A percentile compares a stretch with the other conserved stretches of the same genome.
phyloP scores from a whole-genome alignment of 805 yeast species.

The Metschnikowia lochheadii region DNA sequence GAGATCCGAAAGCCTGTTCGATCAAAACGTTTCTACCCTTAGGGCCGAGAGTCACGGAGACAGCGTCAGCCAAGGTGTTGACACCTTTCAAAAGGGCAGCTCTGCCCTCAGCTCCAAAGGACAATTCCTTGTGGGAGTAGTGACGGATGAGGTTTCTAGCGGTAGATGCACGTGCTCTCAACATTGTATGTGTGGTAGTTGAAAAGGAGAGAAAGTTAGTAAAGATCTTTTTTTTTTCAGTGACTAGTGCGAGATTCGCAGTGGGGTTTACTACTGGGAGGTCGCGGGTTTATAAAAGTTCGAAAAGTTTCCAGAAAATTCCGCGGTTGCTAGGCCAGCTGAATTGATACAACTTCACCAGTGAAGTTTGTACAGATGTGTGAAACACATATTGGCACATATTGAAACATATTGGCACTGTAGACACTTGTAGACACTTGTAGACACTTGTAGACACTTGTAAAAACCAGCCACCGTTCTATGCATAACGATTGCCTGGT shows the following conservation, averaged over 20 bases:
- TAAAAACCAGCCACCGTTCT: too few species aligned
- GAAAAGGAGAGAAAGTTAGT: constrained; percentile 1
- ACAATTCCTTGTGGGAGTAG: constrained; percentile 82
- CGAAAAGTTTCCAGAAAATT: constrained; percentile 18
- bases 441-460: not conserved
- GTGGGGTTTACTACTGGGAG: constrained; percentile 7
- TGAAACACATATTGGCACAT: too few species aligned
- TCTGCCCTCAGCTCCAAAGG: constrained; percentile 96
- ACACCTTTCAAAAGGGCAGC: constrained; percentile 93
- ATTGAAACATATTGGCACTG: not conserved
- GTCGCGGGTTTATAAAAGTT: constrained; percentile 9
- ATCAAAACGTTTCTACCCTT: constrained; percentile 96
- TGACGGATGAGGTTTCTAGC: constrained; percentile 43
- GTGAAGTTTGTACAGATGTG: not conserved
- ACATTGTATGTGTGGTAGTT: constrained; percentile 27
- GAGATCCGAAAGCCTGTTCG: constrained; percentile 95
- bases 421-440: not conserved
- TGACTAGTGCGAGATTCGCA: not conserved
- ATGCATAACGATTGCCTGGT: too few species aligned
- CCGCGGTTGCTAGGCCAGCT: constrained; percentile 2
- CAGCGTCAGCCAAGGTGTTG: constrained; percentile 92
- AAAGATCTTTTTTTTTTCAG: not conserved
- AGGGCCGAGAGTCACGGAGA: constrained; percentile 94
- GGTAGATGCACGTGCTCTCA: constrained; percentile 47
- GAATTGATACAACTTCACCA: not conserved